These are phyloP conservation scores for Coemansia javaensis DNA, from an alignment of 192 early-diverging fungal species.

Conservation along the genomic window DNA sequence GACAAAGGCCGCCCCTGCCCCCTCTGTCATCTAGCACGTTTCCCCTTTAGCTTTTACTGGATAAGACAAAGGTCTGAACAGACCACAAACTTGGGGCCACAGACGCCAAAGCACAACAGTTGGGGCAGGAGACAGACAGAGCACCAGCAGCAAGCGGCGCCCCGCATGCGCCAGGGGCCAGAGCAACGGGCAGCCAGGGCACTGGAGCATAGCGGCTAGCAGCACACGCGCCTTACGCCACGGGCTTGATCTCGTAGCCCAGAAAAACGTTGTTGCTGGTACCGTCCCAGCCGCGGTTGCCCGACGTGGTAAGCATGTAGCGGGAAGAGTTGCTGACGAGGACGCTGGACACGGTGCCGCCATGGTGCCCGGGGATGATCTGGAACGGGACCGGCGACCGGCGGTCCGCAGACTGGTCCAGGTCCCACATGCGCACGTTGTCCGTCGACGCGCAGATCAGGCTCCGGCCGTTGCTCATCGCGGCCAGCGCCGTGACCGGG, in stretches of 20 bases:
- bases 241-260: slow-evolving; percentile 74
- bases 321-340: slow-evolving; percentile 65
- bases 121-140: too few relatives aligned
- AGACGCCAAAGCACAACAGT: too few relatives aligned
- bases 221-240: slow-evolving; percentile 7
- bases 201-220: too few relatives aligned
- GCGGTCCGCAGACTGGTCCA: slow-evolving; percentile 49
- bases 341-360: slow-evolving; percentile 67
- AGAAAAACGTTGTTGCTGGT: slow-evolving; percentile 74
- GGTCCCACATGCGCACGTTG: slow-evolving; percentile 89
- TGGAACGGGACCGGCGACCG: slow-evolving; percentile 71
- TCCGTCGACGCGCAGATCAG: slow-evolving; percentile 88
- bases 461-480: slow-evolving; percentile 74
- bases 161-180: too few relatives aligned
- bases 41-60: too few relatives aligned
- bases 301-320: slow-evolving; percentile 88
- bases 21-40: too few relatives aligned
- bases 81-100: too few relatives aligned
- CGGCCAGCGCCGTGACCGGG: slow-evolving; percentile 70
- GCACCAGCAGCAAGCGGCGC: too few relatives aligned
- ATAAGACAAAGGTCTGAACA: too few relatives aligned
- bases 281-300: slow-evolving; percentile 97
- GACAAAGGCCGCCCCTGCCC: too few relatives aligned
- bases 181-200: too few relatives aligned
- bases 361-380: slow-evolving; percentile 92